These are phyloP conservation scores for Cladosporium sp. DNA, from an alignment of 2,329 filamentous ascomycete genomes.

Conservation along the genomic window DNA sequence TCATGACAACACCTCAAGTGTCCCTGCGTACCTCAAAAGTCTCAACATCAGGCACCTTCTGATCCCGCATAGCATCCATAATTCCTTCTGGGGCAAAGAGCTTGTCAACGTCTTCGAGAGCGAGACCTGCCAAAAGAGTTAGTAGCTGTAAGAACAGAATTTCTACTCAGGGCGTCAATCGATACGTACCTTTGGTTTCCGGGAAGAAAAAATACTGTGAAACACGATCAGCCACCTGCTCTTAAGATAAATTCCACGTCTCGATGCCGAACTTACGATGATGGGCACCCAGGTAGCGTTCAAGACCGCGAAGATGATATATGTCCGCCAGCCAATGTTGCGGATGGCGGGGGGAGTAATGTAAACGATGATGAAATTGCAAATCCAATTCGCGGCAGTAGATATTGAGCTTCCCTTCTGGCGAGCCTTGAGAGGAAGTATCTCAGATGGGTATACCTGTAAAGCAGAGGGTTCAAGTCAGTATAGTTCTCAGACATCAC, in stretches of 20 bases:
- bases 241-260: neutral
- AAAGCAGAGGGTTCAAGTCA: neutral
- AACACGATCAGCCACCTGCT: neutral
- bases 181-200: neutral
- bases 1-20: neutral
- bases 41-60: conserved; percentile 19
- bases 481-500: neutral
- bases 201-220: neutral
- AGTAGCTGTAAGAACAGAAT: no score
- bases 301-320: conserved; percentile 44
- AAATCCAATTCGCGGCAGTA: conserved; percentile 38
- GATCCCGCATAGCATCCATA: conserved; percentile 14
- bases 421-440: conserved; percentile 49
- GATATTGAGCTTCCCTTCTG: conserved; percentile 38
- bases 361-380: conserved; percentile 67
- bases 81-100: conserved; percentile 7
- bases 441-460: conserved; percentile 59
- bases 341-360: conserved; percentile 63
- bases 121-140: conserved; percentile 6
- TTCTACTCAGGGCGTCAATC: no score
- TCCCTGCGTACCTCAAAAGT: conserved; percentile 14
- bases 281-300: conserved; percentile 25
- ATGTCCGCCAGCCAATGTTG: conserved; percentile 58
- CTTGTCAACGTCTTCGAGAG: conserved; percentile 14
- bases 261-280: conserved; percentile 14